Base-by-base conservation (phyloP, 768 basidiomycete genomes). In the Suillus occidentalis region DNA sequence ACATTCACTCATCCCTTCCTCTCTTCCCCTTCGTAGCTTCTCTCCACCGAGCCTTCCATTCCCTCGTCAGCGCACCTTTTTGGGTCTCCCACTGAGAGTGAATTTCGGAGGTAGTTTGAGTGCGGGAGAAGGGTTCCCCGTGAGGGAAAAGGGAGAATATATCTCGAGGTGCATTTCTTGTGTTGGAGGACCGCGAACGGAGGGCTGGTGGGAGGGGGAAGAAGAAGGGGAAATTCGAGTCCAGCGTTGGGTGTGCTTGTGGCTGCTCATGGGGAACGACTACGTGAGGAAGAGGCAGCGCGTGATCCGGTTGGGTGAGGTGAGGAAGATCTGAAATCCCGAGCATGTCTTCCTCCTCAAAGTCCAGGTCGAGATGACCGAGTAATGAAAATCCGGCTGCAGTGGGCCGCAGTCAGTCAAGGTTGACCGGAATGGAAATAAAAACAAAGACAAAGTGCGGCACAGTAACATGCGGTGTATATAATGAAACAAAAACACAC, bases 41-140 rank as follows among this genome's bases (percentile, higher is more conserved):
- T 64, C 88, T 84, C 76, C 86, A 87, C 56, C 90, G 76, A 71
- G 85, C 85, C 78, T 91, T 92, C 92, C 92, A 94, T 58, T 86
- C 89, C 66, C 76, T 80, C 61, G 92, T 94, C 74, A 94, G 74
- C 61, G 87, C 85, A 0, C 80, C 82, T 70, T 88, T 89, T 55
- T 80, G 77, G n/a, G 79, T 83, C 70, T 94, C 92, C 91, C 93
- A 94, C 61, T 81, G 76, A 67, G 81, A 81, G 58, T 84, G 81
- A 42, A 92, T 89, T 69, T 87, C 86, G 13, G 72, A n/a, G 12
- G 74, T 75, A n/a, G 74, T 69, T 56, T 69, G 57, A 14, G 67
- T 68, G 67, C 25, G 66, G 49, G 9, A 70, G 68, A 61, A 77
- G 69, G 49, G n/a, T 86, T 85, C 45, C 83, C 80, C 69, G 78